Percentiles rank a stretch among this genome's conserved stretches.
These are phyloP conservation scores for Pulveroboletus ravenelii DNA, from an alignment of 768 basidiomycete genomes.

Conservation along the genomic window DNA sequence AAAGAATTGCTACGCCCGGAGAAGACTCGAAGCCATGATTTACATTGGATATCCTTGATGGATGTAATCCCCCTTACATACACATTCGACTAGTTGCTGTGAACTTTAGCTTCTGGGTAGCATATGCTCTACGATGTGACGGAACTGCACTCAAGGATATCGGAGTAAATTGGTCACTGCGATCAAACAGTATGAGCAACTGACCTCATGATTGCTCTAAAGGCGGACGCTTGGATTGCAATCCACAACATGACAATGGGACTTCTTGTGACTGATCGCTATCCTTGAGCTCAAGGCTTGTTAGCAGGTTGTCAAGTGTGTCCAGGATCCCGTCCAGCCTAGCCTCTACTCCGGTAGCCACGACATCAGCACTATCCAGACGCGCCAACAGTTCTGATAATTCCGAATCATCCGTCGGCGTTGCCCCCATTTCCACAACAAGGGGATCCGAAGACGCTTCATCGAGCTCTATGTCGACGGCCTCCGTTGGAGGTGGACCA, in stretches of 20 bases:
- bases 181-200: slow-evolving; percentile 1
- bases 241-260: not conserved
- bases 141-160: not conserved
- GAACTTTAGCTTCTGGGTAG: slow-evolving; percentile 10
- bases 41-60: slow-evolving; percentile 26
- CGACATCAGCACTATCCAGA: slow-evolving; percentile 52
- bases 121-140: slow-evolving; percentile 13
- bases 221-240: not conserved
- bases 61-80: slow-evolving; percentile 13
- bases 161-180: not conserved
- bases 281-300: slow-evolving; percentile 34
- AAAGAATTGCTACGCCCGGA: slow-evolving; percentile 43
- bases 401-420: slow-evolving; percentile 33
- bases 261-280: not conserved
- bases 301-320: slow-evolving; percentile 53
- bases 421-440: slow-evolving; percentile 22
- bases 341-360: slow-evolving; percentile 59
- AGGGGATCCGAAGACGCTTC: slow-evolving; percentile 31
- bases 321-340: slow-evolving; percentile 58
- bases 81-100: slow-evolving; percentile 3
- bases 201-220: slow-evolving; percentile 13
- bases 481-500: slow-evolving; percentile 1
- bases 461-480: slow-evolving; percentile 33
- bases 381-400: slow-evolving; percentile 45
- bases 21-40: slow-evolving; percentile 29